Evolutionary conservation across 75 land plant species (phyloP), one percentile per base, ranked within the genome.

Genomic region (Selaginella tamariscina): DNA sequence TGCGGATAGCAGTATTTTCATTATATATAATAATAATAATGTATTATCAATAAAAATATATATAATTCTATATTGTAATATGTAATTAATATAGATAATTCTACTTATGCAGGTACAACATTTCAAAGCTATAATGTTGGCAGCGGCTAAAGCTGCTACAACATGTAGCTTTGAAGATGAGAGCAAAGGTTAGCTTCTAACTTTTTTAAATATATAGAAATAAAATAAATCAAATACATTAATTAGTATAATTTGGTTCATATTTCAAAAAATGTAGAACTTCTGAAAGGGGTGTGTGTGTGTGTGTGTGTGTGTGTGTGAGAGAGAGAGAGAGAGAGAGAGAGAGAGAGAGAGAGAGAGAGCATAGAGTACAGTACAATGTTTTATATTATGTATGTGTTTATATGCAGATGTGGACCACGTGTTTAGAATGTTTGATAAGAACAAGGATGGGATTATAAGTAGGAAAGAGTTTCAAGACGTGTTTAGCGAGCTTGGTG

Each of bases 401-500:
- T 15, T 39, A 21, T 60, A 60, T 32, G 69, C 79, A 13, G 74
- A 71, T 18, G 77, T 75, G 65, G 77, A 75, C 75, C 79, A 76
- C 22, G 84, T 83, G 0, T 95, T 95, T 56, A 70, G 71, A 27
- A 73, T 90, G 33, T 85, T 95, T 68, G 99, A 95, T 74, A 95
- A 87, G 73, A 95, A 95, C 82, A 82, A 82, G 18, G 99, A 95
- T 77, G 99, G 99, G 26, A 79, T 78, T 65, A 95, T 95, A 1
- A 90, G 92, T 73, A 87, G 85, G 77, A 88, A 88, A 56, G 99
- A 95, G 75, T 81, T 94, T 24, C 80, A 78, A 56, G 89, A 94
- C 68, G 84, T 94, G 0, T 82, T 94, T 77, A 85, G 82, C 65
- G 96, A 94, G 56, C 82, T 94, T 32, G 98, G 98, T 76, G 98